Conservation (phyloP, 2,329 filamentous ascomycete species). For the Pseudogymnoascus sp. region DNA sequence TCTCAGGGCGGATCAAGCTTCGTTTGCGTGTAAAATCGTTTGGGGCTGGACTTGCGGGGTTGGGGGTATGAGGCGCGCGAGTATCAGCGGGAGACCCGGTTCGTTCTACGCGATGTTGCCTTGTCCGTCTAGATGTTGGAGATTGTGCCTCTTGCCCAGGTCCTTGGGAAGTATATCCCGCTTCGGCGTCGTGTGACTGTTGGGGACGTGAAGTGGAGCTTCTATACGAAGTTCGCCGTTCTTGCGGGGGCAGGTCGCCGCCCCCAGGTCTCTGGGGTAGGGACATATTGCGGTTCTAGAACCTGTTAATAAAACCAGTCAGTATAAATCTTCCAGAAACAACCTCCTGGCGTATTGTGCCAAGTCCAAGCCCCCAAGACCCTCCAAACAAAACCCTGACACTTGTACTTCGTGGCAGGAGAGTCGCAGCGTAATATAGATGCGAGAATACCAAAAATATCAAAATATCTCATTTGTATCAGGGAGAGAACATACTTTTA, state of each 20-base stretch:
- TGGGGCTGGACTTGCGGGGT: constrained; percentile 21
- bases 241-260: constrained; percentile 48
- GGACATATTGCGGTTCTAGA: constrained; percentile 39
- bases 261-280: constrained; percentile 58
- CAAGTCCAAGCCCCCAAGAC: neutral
- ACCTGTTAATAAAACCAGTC: neutral
- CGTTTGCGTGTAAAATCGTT: constrained; percentile 60
- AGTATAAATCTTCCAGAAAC: neutral
- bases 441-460: neutral
- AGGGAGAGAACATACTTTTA: neutral
- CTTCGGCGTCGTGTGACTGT: constrained; percentile 63
- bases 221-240: constrained; percentile 57
- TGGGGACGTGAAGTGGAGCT: constrained; percentile 60
- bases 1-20: constrained; percentile 82
- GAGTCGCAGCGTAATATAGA: neutral
- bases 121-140: constrained; percentile 4
- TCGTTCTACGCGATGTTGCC: constrained; percentile 19
- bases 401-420: neutral
- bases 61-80: constrained; percentile 22
- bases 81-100: constrained; percentile 35
- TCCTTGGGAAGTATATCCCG: constrained; percentile 34
- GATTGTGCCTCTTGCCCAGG: constrained; percentile 13
- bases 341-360: neutral
- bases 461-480: neutral
- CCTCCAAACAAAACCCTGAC: neutral